Base-by-base conservation (phyloP, 2,329 filamentous ascomycete species). In the Xylogone sp. region DNA sequence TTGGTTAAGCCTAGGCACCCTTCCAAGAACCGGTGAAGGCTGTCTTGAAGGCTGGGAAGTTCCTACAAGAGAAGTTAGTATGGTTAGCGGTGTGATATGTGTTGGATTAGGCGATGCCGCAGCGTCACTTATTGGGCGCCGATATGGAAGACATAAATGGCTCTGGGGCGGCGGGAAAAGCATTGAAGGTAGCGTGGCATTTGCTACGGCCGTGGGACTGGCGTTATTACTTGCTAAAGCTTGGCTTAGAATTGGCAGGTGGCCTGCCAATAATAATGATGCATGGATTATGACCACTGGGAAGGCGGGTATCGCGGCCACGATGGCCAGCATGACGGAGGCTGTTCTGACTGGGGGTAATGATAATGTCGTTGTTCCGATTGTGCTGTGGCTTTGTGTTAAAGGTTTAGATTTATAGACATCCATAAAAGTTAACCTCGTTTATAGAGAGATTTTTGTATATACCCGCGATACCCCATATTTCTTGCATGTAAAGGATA, bases 101-200 rank as follows among this genome's bases (percentile, higher is more conserved):
- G 94, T 99, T 2, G 94, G 94, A 1, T 84, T 99, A 69, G 94
- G 94, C 39, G 94, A 99, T 64, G 92, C 94, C 0, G 94, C 93
- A 0, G 94, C 94, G 1, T 95, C 88, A 13, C 77, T 99, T 1
- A 86, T 97, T 48, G 94, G 94, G 1, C 80, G 94, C 29, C 83
- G 93, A 18, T 96, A 86, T 66, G 94, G 94, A 3, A 84, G 84
- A 22, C 79, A 82, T 29, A 97, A 97, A 74, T 99, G 94, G 94
- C 79, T 92, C 21, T 99, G 94, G 94, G 89, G 90, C 13, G 94
- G 94, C 3, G 93, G 92, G 13, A 99, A 99, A 77, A 96, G 90
- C 56, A 76, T 99, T 1, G 93, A 99, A 69, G 94, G 94, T 50
- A 86, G 82, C 58, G 59, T 86, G 6, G 94, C 94, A 1, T 97